phyloP scores from a whole-genome alignment of 768 basidiomycete genomes.

The Rhizopogon vinicolor region DNA sequence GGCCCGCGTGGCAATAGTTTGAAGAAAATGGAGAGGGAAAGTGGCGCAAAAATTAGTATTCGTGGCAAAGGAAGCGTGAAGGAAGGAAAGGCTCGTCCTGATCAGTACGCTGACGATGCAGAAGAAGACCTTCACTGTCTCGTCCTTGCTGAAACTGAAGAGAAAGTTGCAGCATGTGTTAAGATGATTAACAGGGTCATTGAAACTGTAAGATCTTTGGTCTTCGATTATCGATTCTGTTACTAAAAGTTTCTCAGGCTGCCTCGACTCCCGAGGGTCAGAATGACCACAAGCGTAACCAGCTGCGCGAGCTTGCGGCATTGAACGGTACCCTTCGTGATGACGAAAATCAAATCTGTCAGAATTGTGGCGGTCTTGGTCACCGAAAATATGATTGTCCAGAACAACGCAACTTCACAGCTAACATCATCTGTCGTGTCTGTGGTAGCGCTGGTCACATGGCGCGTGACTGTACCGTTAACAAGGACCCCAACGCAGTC shows the following conservation, averaged over 20 bases:
- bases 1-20: conserved; percentile 98
- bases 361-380: conserved; percentile 91
- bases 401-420: conserved; percentile 96
- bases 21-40: conserved; percentile 99
- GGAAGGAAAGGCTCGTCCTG: conserved; percentile 95
- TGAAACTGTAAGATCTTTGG: conserved; percentile 68
- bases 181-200: conserved; percentile 97
- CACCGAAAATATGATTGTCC: conserved; percentile 99
- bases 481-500: conserved; percentile 79
- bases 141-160: conserved; percentile 87
- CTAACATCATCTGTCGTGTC: conserved; percentile 98
- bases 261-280: conserved; percentile 99
- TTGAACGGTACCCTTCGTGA: conserved; percentile 98
- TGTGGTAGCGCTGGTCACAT: conserved; percentile 99
- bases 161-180: conserved; percentile 89
- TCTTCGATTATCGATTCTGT: background rate
- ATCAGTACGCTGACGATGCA: conserved; percentile 92
- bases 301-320: conserved; percentile 95
- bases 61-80: conserved; percentile 98
- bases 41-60: conserved; percentile 97
- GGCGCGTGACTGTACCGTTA: conserved; percentile 96
- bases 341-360: conserved; percentile 99
- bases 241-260: conserved; percentile 49
- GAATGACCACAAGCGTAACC: conserved; percentile 99
- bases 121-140: conserved; percentile 99